A percentile compares a stretch with the other conserved stretches of the same genome.
Conservation (phyloP, 805 yeast genomes). For the Nakazawaea populi region DNA sequence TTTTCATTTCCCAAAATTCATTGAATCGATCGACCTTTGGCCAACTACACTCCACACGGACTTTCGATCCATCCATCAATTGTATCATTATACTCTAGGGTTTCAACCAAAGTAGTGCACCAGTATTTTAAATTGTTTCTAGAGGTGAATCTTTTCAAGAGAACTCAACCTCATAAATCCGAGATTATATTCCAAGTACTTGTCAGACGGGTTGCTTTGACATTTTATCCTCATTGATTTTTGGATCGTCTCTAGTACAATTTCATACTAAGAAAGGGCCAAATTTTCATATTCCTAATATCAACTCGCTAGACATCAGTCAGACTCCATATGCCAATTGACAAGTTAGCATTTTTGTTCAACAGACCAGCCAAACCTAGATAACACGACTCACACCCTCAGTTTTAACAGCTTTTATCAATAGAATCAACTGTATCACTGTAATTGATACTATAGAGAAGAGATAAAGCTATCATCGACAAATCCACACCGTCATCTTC, state of each 20-base stretch:
- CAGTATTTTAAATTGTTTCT: too few species aligned
- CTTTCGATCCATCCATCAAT: not conserved
- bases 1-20: not conserved
- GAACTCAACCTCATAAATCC: not conserved
- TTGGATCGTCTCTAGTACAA: not conserved
- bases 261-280: not conserved
- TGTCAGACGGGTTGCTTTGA: not conserved
- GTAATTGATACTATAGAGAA: too few species aligned
- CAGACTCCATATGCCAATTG: constrained; percentile 17
- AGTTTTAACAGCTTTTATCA: not conserved
- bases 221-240: not conserved
- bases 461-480: too few species aligned
- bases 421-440: too few species aligned
- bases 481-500: not conserved
- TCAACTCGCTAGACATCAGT: not conserved
- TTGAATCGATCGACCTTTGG: not conserved
- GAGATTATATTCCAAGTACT: not conserved
- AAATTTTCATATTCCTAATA: not conserved
- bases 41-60: too few species aligned
- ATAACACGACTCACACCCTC: constrained; percentile 20
- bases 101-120: too few species aligned
- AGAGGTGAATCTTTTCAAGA: too few species aligned
- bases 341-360: constrained; percentile 23
- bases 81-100: not conserved
- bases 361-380: constrained; percentile 28